Percentiles rank a stretch among this genome's conserved stretches.
Conservation (phyloP, 2,329 filamentous ascomycete species). For the Penicillium expansum region DNA sequence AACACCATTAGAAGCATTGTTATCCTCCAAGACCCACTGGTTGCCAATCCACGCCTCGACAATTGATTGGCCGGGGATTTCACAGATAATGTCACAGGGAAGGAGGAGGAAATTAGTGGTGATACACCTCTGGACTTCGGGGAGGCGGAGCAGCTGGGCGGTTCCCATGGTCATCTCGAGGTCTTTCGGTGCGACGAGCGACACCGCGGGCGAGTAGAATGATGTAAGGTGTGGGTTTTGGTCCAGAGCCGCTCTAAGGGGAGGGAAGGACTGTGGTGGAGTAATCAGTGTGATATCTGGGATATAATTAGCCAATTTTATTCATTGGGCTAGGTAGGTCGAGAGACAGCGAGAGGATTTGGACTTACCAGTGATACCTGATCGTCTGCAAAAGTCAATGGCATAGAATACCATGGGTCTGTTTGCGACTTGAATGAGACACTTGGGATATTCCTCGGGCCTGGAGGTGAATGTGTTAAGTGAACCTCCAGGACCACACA, state of each 20-base stretch:
- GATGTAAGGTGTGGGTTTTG: not conserved
- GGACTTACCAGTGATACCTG: slow-evolving; percentile 46
- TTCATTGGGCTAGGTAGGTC: not conserved
- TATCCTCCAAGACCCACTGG: not conserved
- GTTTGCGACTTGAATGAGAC: slow-evolving; percentile 48
- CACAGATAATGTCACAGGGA: slow-evolving; percentile 45
- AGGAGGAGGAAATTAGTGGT: slow-evolving; percentile 82
- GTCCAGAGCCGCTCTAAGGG: not conserved
- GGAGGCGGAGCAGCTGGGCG: slow-evolving; percentile 77
- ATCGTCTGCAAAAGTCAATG: slow-evolving; percentile 48
- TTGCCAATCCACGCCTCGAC: slow-evolving; percentile 3
- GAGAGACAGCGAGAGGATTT: not conserved
- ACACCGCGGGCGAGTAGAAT: slow-evolving; percentile 38
- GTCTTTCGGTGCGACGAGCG: slow-evolving; percentile 72
- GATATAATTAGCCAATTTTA: not conserved
- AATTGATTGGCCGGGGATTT: not conserved
- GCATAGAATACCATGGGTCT: slow-evolving; percentile 51
- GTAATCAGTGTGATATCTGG: slow-evolving; percentile 4
- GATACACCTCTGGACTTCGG: slow-evolving; percentile 71
- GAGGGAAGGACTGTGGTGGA: not conserved
- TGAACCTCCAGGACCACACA: slow-evolving; percentile 50
- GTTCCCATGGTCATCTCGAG: slow-evolving; percentile 83
- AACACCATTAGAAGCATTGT: not conserved
- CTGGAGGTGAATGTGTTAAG: slow-evolving; percentile 50
- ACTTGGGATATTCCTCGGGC: slow-evolving; percentile 48